Percentiles rank a stretch among this genome's conserved stretches.
phyloP scores from a whole-genome alignment of 1,139 yeast species.

The Pichia sp. region DNA sequence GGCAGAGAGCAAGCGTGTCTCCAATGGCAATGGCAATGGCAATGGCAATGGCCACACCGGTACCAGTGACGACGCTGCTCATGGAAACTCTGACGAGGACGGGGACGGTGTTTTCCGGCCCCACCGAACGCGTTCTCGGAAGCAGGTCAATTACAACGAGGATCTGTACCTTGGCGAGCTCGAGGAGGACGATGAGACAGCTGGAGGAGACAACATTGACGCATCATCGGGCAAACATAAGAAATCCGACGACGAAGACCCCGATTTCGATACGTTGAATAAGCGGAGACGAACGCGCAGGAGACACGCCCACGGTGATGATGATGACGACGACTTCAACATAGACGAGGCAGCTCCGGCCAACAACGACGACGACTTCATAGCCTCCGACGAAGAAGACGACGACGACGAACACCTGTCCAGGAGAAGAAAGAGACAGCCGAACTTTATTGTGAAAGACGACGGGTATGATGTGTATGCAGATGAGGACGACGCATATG shows the following conservation, averaged over 20 bases:
- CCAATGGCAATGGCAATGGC: neutral
- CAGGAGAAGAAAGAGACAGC: slow-evolving; percentile 21
- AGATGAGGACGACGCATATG: slow-evolving; percentile 21
- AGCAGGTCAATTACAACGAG: slow-evolving; percentile 33
- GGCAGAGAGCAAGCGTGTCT: neutral
- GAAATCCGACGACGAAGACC: slow-evolving; percentile 17
- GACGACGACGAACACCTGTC: slow-evolving; percentile 19
- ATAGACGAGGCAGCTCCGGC: slow-evolving; percentile 4
- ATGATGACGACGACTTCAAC: slow-evolving; percentile 26
- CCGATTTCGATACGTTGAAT: slow-evolving; percentile 13
- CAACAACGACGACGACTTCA: slow-evolving; percentile 20
- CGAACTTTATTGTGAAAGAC: slow-evolving; percentile 28
- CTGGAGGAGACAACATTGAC: neutral
- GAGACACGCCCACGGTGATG: slow-evolving; percentile 16
- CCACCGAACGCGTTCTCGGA: slow-evolving; percentile 27
- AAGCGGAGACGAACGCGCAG: slow-evolving; percentile 14
- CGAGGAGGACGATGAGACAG: slow-evolving; percentile 5
- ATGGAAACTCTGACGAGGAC: slow-evolving; percentile 24
- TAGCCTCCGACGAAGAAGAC: slow-evolving; percentile 16
- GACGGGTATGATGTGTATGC: slow-evolving; percentile 22
- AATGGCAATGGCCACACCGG: neutral
- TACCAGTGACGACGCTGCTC: slow-evolving; percentile 11
- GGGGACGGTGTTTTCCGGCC: slow-evolving; percentile 35
- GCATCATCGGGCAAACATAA: neutral
- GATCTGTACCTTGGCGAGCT: slow-evolving; percentile 18